These are phyloP conservation scores for Diaporthe ilicicola DNA, from an alignment of 2,329 filamentous ascomycete species.

Conservation along the genomic window DNA sequence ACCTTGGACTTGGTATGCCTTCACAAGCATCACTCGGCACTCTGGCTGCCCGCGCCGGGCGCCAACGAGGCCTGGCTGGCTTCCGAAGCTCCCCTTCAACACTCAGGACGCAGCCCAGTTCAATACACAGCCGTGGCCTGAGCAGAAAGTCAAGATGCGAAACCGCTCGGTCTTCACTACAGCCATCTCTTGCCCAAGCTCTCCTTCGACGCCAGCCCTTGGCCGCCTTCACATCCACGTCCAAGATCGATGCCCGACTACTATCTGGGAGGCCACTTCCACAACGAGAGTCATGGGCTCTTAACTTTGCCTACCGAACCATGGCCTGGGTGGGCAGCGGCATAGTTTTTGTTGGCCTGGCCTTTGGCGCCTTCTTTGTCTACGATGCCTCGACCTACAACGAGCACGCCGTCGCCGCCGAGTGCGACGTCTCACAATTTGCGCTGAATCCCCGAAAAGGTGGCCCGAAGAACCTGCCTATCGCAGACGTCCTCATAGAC, in stretches of 20 bases:
- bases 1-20: slow-evolving; percentile 28
- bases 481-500: slow-evolving; percentile 86
- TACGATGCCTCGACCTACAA: slow-evolving; percentile 95
- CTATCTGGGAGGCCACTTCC: slow-evolving; percentile 63
- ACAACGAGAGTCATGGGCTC: slow-evolving; percentile 54
- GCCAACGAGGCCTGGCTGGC: slow-evolving; percentile 19
- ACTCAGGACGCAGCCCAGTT: slow-evolving; percentile 4
- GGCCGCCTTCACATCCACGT: slow-evolving; percentile 35
- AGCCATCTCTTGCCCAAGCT: slow-evolving; percentile 9
- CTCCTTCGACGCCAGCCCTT: slow-evolving; percentile 29
- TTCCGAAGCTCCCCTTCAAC: slow-evolving; percentile 3
- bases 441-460: slow-evolving; percentile 84
- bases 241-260: slow-evolving; percentile 44
- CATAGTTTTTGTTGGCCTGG: slow-evolving; percentile 71
- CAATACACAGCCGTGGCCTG: slow-evolving; percentile 20
- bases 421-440: slow-evolving; percentile 84
- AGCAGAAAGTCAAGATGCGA: slow-evolving; percentile 19
- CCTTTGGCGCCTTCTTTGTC: slow-evolving; percentile 85
- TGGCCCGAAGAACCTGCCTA: slow-evolving; percentile 94
- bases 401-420: slow-evolving; percentile 70
- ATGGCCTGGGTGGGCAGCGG: slow-evolving; percentile 81
- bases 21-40: slow-evolving; percentile 29
- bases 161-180: slow-evolving; percentile 11
- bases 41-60: slow-evolving; percentile 29
- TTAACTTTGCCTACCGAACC: slow-evolving; percentile 72